A percentile compares a stretch with the other conserved stretches of the same genome.
phyloP scores from a whole-genome alignment of 83 land plant genomes.

The Thuja plicata region DNA sequence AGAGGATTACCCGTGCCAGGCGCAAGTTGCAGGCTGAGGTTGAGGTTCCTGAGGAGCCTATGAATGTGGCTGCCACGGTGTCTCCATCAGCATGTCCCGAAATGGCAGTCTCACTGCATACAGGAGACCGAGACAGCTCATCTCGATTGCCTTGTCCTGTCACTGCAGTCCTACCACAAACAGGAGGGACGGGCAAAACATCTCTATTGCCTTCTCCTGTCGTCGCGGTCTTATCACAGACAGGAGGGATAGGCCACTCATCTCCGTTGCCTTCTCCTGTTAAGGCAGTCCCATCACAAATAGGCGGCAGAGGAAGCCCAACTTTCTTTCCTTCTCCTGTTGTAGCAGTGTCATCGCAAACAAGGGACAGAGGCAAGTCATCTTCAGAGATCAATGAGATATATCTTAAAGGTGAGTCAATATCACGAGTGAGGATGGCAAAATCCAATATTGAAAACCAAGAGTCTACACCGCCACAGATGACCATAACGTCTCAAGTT shows the following conservation, averaged over 20 bases:
- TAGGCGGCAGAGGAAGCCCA: too few relatives aligned
- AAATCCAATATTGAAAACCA: background rate
- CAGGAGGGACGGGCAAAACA: background rate
- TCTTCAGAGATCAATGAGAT: background rate
- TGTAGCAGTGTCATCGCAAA: too few relatives aligned
- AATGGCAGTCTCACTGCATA: background rate
- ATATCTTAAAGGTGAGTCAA: background rate
- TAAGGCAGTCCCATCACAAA: too few relatives aligned
- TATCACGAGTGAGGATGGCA: too few relatives aligned
- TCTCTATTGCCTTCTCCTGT: too few relatives aligned
- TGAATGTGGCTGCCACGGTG: background rate
- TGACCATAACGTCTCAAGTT: background rate
- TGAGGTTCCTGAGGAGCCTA: conserved; percentile 4
- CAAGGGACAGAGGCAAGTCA: background rate
- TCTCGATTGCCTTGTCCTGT: background rate
- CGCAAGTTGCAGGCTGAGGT: background rate
- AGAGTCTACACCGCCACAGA: background rate
- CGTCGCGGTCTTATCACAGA: too few relatives aligned
- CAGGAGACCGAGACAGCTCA: background rate
- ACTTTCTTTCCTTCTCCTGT: too few relatives aligned
- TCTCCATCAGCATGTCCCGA: background rate
- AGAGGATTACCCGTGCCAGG: background rate
- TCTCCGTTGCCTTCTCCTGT: too few relatives aligned
- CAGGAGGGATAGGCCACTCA: too few relatives aligned
- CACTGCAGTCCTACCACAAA: background rate